These are phyloP conservation scores for Streptanthus diversifolius DNA, from an alignment of 345 rosid species.

Conservation along the genomic window DNA sequence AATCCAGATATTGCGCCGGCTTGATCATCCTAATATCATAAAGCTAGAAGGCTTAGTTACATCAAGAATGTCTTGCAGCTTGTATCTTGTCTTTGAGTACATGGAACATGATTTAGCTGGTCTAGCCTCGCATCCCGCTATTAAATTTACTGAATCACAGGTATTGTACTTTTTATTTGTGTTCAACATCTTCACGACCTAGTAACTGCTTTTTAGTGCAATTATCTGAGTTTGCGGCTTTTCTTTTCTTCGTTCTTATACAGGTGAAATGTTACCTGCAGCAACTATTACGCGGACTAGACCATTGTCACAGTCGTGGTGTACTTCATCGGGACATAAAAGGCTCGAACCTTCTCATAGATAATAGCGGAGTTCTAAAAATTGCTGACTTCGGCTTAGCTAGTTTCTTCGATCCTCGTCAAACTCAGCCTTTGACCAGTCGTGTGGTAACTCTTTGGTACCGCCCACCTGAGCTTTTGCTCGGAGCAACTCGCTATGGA, in stretches of 20 bases:
- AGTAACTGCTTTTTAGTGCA: background rate
- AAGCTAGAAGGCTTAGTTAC: slow-evolving; percentile 97
- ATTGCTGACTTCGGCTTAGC: slow-evolving; percentile 98
- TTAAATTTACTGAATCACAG: slow-evolving; percentile 91
- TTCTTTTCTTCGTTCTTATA: slow-evolving; percentile 12
- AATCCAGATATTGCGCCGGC: slow-evolving; percentile 85
- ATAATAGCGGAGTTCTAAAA: slow-evolving; percentile 83
- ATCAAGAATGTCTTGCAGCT: slow-evolving; percentile 98
- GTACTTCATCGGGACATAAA: slow-evolving; percentile 95
- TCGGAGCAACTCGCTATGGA: slow-evolving; percentile 88
- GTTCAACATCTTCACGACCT: background rate
- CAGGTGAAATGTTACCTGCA: slow-evolving; percentile 96
- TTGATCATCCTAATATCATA: slow-evolving; percentile 91
- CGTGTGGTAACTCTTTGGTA: slow-evolving; percentile 99
- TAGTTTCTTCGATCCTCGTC: slow-evolving; percentile 74
- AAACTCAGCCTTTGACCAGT: slow-evolving; percentile 77
- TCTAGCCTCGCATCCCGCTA: slow-evolving; percentile 83
- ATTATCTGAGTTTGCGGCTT: background rate
- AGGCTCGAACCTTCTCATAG: slow-evolving; percentile 93
- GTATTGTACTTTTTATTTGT: slow-evolving; percentile 32
- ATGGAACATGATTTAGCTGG: slow-evolving; percentile 99
- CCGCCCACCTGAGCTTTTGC: slow-evolving; percentile 93
- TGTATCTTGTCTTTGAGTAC: slow-evolving; percentile 96
- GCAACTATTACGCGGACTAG: slow-evolving; percentile 81
- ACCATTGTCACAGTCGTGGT: slow-evolving; percentile 94